Evolutionary conservation across 1,139 yeast genomes (phyloP).

Genomic region (Protomyces inundatus): DNA sequence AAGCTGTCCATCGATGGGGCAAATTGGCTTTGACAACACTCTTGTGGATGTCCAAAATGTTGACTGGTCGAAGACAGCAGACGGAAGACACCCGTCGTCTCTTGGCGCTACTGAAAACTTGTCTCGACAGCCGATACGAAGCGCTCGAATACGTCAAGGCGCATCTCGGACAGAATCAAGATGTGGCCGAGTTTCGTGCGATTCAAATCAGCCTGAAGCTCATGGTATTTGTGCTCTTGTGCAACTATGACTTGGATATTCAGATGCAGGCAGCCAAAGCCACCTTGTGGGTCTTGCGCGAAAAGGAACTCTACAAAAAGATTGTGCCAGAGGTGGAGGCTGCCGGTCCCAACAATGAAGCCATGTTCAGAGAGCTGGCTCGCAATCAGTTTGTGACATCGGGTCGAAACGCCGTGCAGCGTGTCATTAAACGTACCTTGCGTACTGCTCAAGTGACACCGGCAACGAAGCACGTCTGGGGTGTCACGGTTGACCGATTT

Average conservation of each 20-base stretch:
- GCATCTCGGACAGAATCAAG: background rate
- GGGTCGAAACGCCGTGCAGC: slow-evolving; percentile 19
- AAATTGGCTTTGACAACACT: background rate
- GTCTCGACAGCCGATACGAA: background rate
- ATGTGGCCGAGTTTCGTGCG: background rate
- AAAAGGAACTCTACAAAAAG: background rate
- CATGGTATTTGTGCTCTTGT: background rate
- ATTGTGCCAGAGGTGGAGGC: background rate
- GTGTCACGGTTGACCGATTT: background rate
- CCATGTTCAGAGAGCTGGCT: slow-evolving; percentile 2
- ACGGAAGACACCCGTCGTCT: background rate
- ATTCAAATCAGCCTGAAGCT: background rate
- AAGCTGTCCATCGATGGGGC: background rate
- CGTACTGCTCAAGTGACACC: slow-evolving; percentile 2
- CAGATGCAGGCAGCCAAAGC: background rate
- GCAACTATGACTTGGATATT: background rate
- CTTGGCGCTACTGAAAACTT: background rate
- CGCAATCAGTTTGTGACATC: background rate
- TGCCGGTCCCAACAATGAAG: background rate
- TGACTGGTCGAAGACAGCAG: background rate
- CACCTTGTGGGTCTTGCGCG: background rate
- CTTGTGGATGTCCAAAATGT: background rate
- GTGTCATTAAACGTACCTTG: background rate
- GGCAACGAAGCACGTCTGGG: background rate
- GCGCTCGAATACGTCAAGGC: background rate